Evolutionary conservation across 192 early-diverging fungal species (phyloP).

Genomic region (Linnemannia hyalina): DNA sequence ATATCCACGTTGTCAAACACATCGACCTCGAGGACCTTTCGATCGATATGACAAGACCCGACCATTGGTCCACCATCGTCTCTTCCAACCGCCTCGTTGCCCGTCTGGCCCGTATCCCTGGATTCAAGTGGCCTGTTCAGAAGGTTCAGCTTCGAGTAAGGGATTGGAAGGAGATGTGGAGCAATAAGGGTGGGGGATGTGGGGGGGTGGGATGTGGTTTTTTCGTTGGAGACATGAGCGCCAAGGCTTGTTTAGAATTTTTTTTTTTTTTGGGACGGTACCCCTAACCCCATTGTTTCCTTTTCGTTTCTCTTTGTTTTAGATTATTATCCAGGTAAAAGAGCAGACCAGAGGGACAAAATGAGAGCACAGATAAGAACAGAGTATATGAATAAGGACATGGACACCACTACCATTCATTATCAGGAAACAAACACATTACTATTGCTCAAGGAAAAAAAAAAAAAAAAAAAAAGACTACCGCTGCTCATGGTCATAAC

Average conservation of each 20-base stretch:
- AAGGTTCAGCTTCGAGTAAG: slow-evolving; percentile 39
- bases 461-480: background rate
- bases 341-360: background rate
- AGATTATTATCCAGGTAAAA: slow-evolving; percentile 43
- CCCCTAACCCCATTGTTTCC: background rate
- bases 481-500: too few relatives aligned
- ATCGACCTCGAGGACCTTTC: slow-evolving; percentile 44
- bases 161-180: background rate
- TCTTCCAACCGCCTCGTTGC: slow-evolving; percentile 37
- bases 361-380: too few relatives aligned
- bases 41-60: slow-evolving; percentile 42
- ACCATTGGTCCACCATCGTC: slow-evolving; percentile 29
- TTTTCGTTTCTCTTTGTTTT: background rate
- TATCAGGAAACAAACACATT: too few relatives aligned
- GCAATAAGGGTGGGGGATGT: background rate
- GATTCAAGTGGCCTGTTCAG: slow-evolving; percentile 50
- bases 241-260: background rate
- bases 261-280: too few relatives aligned
- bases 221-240: background rate
- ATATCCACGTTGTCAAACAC: slow-evolving; percentile 38
- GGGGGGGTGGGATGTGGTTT: background rate
- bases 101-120: slow-evolving; percentile 33
- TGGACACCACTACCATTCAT: background rate
- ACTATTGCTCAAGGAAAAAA: background rate
- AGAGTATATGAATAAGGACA: background rate